phyloP scores from a whole-genome alignment of 1,284 basidiomycete genomes.

The Fistulina hepatica region DNA sequence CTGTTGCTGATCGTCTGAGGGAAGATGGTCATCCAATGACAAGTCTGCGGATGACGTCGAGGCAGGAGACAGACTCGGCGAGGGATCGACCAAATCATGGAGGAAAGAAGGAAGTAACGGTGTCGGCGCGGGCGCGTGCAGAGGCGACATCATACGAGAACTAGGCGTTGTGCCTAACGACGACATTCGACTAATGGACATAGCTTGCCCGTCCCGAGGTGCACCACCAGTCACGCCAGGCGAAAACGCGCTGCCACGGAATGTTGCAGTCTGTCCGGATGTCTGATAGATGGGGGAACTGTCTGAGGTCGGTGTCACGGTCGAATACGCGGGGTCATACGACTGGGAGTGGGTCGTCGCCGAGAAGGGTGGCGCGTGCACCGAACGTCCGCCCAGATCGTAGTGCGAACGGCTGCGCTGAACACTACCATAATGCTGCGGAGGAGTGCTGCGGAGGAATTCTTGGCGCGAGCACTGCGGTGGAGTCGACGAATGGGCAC shows the following conservation, averaged over 20 bases:
- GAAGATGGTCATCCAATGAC: conserved; percentile 44
- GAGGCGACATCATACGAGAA: too few relatives aligned
- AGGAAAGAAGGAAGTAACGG: conserved; percentile 61
- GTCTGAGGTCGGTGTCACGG: too few relatives aligned
- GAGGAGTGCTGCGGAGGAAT: too few relatives aligned
- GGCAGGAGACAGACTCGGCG: conserved; percentile 49
- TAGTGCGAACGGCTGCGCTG: conserved; percentile 40
- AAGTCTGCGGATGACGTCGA: conserved; percentile 48
- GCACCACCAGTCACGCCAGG: conserved; percentile 28
- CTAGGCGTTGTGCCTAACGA: too few relatives aligned
- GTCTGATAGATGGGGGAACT: conserved; percentile 62
- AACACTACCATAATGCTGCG: conserved; percentile 21
- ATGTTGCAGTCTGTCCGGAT: too few relatives aligned
- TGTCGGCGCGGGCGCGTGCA: conserved; percentile 29
- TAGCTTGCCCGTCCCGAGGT: conserved; percentile 22
- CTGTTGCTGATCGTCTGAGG: too few relatives aligned
- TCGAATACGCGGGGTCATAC: too few relatives aligned
- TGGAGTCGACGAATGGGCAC: conserved; percentile 25
- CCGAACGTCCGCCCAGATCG: conserved; percentile 33
- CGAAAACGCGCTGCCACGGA: conserved; percentile 14
- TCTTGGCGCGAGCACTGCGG: too few relatives aligned
- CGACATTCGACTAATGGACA: conserved; percentile 6
- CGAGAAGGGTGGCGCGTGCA: too few relatives aligned
- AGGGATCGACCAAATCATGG: conserved; percentile 52
- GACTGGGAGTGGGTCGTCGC: too few relatives aligned